phyloP scores from a whole-genome alignment of 345 rosid genomes.

The Arabidopsis thaliana region TAIR10.1 NC_003076.8:22950501-22951000 shows the following conservation, averaged over 20 bases:
- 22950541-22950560: conserved; percentile 88
- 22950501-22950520: conserved; percentile 85
- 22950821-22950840: conserved; percentile 17
- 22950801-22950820: conserved; percentile 25
- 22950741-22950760: conserved; percentile 86
- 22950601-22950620: conserved; percentile 7
- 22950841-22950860: conserved; percentile 22
- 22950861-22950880: conserved; percentile 65
- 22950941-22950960: conserved; percentile 76
- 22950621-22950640: conserved; percentile 12
- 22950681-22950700: conserved; percentile 91
- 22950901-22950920: conserved; percentile 87
- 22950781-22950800: conserved; percentile 86
- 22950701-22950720: conserved; percentile 95
- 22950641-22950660: conserved; percentile 52
- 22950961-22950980: conserved; percentile 86
- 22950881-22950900: conserved; percentile 86
- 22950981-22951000: conserved; percentile 85
- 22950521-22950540: conserved; percentile 89
- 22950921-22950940: conserved; percentile 76
- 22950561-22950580: conserved; percentile 73
- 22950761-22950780: conserved; percentile 93
- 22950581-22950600: conserved; percentile 15
- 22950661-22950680: conserved; percentile 85
- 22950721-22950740: conserved; percentile 81